These are phyloP conservation scores for Thalassiosira hispida DNA, from an alignment of 352 stramenopile species.

Conservation along the genomic window DNA sequence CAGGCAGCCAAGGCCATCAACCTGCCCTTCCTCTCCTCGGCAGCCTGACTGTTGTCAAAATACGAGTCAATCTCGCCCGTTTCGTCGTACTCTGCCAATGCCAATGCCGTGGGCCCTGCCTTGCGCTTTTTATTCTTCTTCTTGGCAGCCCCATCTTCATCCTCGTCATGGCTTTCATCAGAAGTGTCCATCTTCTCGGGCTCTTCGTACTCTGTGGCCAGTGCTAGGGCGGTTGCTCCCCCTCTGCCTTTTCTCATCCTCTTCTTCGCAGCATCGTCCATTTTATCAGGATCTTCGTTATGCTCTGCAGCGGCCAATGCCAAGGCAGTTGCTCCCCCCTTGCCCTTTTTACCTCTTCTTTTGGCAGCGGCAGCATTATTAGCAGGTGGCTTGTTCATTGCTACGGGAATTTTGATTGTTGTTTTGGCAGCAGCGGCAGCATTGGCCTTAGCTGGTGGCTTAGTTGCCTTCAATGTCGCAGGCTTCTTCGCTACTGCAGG, in stretches of 20 bases:
- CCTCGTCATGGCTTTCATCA: not conserved
- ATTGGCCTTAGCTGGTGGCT: constrained; percentile 1
- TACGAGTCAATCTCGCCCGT: constrained; percentile 30
- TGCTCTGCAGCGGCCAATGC: constrained; percentile 10
- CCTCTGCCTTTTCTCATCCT: constrained; percentile 14
- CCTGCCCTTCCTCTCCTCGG: constrained; percentile 13
- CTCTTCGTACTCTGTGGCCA: constrained; percentile 19
- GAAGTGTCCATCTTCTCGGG: not conserved
- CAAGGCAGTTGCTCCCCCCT: constrained; percentile 3
- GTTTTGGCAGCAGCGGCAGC: too few relatives aligned
- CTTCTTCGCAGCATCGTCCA: constrained; percentile 10
- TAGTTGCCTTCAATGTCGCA: constrained; percentile 1
- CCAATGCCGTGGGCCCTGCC: constrained; percentile 18
- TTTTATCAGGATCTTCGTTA: not conserved
- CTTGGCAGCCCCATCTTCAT: constrained; percentile 6
- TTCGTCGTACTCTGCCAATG: constrained; percentile 30
- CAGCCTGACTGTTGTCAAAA: constrained; percentile 19
- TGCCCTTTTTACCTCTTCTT: not conserved
- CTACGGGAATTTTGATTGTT: too few relatives aligned
- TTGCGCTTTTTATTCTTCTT: constrained; percentile 14
- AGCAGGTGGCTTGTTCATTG: too few relatives aligned
- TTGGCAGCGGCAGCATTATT: not conserved
- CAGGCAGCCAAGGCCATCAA: not conserved
- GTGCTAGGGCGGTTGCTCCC: constrained; percentile 8
- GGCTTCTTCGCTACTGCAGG: not conserved